Conservation (phyloP, 257 asterid species). For the Plantago elongata region DNA sequence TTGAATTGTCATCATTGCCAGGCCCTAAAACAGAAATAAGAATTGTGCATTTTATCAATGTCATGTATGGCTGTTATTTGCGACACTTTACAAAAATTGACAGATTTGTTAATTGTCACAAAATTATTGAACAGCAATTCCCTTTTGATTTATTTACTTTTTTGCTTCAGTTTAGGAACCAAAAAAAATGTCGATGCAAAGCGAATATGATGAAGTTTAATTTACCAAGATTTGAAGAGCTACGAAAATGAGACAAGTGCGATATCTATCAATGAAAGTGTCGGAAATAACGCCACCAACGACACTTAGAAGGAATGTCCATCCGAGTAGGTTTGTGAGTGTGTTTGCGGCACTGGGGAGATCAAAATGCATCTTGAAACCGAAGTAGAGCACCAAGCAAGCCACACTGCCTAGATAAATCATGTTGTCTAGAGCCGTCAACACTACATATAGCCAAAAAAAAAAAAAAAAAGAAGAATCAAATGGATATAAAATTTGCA, state of each 20-base stretch:
- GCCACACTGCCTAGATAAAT: slow-evolving; percentile 88
- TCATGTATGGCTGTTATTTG: too few relatives aligned
- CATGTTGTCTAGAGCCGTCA: slow-evolving; percentile 86
- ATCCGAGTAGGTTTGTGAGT: slow-evolving; percentile 91
- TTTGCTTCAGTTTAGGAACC: too few relatives aligned
- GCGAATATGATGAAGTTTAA: background rate
- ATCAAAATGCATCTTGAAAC: slow-evolving; percentile 69
- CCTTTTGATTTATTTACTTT: background rate
- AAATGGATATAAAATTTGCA: too few relatives aligned
- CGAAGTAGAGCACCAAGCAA: slow-evolving; percentile 69
- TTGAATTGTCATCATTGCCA: slow-evolving; percentile 62
- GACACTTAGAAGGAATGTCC: slow-evolving; percentile 78
- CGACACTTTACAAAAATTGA: background rate
- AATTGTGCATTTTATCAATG: background rate
- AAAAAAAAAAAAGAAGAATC: too few relatives aligned
- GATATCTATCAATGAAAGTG: slow-evolving; percentile 68
- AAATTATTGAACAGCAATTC: background rate
- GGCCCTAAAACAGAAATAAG: slow-evolving; percentile 38
- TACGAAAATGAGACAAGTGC: slow-evolving; percentile 55
- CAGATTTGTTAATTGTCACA: background rate
- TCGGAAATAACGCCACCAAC: slow-evolving; percentile 92
- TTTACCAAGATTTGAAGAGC: slow-evolving; percentile 63
- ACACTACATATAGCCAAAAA: slow-evolving; percentile 31
- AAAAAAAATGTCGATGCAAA: background rate
- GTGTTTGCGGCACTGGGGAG: slow-evolving; percentile 71